phyloP scores from a whole-genome alignment of 768 basidiomycete species.

The Cystobasidium onofrii region DNA sequence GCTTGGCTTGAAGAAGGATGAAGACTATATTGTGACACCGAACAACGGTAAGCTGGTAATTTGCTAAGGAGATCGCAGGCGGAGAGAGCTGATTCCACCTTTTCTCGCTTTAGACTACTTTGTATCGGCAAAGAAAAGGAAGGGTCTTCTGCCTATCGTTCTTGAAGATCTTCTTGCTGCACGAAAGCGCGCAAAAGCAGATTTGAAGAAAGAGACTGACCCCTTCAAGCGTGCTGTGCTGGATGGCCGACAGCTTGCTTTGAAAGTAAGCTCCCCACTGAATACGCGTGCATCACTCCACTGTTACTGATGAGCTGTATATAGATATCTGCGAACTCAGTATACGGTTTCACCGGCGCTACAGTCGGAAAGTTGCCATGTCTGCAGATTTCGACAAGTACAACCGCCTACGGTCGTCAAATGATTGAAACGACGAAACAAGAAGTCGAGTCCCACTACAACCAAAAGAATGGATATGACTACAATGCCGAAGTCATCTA shows the following conservation, averaged over 20 bases:
- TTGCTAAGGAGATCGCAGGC: neutral
- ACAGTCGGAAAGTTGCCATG: slow-evolving; percentile 95
- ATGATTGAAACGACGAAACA: slow-evolving; percentile 98
- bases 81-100: too few relatives aligned
- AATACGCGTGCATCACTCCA: neutral
- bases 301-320: neutral
- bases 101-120: slow-evolving; percentile 85
- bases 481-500: slow-evolving; percentile 93
- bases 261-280: slow-evolving; percentile 76
- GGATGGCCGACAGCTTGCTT: slow-evolving; percentile 90
- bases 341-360: slow-evolving; percentile 97
- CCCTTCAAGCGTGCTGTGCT: slow-evolving; percentile 94
- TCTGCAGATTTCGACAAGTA: slow-evolving; percentile 86
- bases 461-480: slow-evolving; percentile 53
- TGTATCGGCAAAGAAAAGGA: slow-evolving; percentile 61
- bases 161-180: slow-evolving; percentile 88
- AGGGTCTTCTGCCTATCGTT: slow-evolving; percentile 83
- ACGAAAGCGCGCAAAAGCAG: slow-evolving; percentile 87
- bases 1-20: slow-evolving; percentile 66
- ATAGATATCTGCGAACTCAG: slow-evolving; percentile 95
- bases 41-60: slow-evolving; percentile 65
- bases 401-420: slow-evolving; percentile 90
- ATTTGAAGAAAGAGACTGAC: slow-evolving; percentile 92
- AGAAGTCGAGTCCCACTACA: slow-evolving; percentile 46
- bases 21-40: slow-evolving; percentile 88